These are phyloP conservation scores for Pterocarpus santalinus DNA, from an alignment of 306 rosid species.

Conservation along the genomic window DNA sequence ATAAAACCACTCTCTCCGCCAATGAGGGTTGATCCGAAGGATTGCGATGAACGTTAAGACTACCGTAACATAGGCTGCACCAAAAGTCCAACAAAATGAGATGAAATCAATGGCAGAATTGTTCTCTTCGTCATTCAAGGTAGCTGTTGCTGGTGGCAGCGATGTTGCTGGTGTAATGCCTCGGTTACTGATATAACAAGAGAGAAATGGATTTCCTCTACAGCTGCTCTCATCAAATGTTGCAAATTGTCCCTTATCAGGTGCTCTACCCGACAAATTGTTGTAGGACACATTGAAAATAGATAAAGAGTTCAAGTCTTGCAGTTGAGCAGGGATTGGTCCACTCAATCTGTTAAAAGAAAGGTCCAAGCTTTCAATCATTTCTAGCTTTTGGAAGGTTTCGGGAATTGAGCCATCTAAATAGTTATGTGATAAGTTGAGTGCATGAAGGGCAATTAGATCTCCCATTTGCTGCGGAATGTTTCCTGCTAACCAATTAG, in stretches of 20 bases:
- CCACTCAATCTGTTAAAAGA: slow-evolving; percentile 45
- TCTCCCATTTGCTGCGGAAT: slow-evolving; percentile 33
- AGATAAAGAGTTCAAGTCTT: neutral
- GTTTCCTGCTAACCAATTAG: slow-evolving; percentile 26
- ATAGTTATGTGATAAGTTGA: slow-evolving; percentile 46
- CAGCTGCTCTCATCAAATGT: slow-evolving; percentile 33
- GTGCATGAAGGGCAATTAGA: neutral
- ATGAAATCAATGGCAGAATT: slow-evolving; percentile 26
- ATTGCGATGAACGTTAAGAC: neutral
- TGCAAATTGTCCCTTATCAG: neutral
- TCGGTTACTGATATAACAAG: neutral
- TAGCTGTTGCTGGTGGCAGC: neutral
- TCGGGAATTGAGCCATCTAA: slow-evolving; percentile 12
- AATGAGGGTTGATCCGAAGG: slow-evolving; percentile 32
- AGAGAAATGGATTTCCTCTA: slow-evolving; percentile 33
- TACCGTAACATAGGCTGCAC: neutral
- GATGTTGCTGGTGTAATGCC: neutral
- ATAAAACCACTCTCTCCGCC: slow-evolving; percentile 29
- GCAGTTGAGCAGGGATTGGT: slow-evolving; percentile 29
- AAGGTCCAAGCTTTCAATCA: slow-evolving; percentile 41
- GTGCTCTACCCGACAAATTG: slow-evolving; percentile 20
- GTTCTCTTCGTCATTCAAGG: neutral
- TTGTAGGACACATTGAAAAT: slow-evolving; percentile 45
- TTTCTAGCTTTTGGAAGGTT: slow-evolving; percentile 2
- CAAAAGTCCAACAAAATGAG: slow-evolving; percentile 25